Evolutionary conservation across 768 basidiomycete species (phyloP), one percentile per base, ranked within the genome.

Genomic region (Termitomyces sp.): DNA sequence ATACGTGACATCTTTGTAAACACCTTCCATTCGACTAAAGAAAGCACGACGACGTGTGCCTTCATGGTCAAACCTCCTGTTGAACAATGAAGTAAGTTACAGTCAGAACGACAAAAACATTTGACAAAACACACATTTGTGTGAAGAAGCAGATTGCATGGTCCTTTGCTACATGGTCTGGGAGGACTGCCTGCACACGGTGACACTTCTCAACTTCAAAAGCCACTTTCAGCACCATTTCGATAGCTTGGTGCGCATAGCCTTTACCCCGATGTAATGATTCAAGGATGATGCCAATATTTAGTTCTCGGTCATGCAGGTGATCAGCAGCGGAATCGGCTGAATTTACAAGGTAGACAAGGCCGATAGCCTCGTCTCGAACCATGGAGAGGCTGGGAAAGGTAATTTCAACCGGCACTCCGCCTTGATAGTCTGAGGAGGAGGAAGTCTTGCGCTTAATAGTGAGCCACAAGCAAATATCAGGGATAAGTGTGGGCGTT

Each of bases 1-100:
- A 63, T 82, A 82, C 1, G 82, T 84, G 28, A 82, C 79, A 60
- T 87, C 84, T 62, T 79, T 84, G 83, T 83, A 87, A 49, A 77
- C 71, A 2, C 65, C 55, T 1, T 73, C 74, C 57, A 78, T 61
- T 5, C 76, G 72, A 60, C 78, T 78, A 65, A 69, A 80, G 56
- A 84, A 80, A 0, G 82, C 77, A 47, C 82, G 77, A 35, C 87
- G 80, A 46, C 80, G 79, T 9, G 77, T 82, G 49, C 88, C 88
- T 70, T 91, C 88, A 60, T 85, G 81, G 7, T 69, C 69, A 66
- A 91, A 88, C 9, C 83, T 82, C 56, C 82, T 83, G 60, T 50
- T 30, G 16, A 33, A 20, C 23, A 60, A 32, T 61, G 51, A 43
- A 60, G 8, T 48, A 32, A 56, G 41, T 38, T 20, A 32, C 48